Evolutionary conservation across 2,329 filamentous ascomycete species (phyloP).

Genomic region (Colletotrichum chlorophyti): DNA sequence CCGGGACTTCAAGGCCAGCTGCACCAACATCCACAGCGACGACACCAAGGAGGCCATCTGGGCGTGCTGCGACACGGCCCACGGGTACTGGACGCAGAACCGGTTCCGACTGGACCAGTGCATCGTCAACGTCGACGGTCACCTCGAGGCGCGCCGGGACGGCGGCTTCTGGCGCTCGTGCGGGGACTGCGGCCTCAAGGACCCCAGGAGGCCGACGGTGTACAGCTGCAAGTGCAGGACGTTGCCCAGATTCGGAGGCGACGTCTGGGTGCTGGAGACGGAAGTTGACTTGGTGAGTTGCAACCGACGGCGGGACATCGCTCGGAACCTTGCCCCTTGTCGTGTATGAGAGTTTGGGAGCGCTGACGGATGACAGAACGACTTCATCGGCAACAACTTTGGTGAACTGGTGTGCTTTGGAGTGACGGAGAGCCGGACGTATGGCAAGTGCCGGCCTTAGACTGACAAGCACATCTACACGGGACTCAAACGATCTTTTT

Average conservation of each 20-base stretch:
- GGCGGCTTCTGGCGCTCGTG: slow-evolving; percentile 1
- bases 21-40: neutral
- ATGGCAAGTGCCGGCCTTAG: neutral
- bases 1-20: neutral
- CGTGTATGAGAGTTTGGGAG: neutral
- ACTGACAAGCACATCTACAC: neutral
- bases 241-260: neutral
- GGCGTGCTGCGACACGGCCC: neutral
- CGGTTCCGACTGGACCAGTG: neutral
- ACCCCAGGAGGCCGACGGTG: neutral
- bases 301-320: no score
- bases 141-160: neutral
- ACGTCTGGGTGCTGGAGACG: neutral
- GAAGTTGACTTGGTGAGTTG: neutral
- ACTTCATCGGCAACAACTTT: neutral
- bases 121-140: neutral
- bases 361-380: neutral
- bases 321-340: no score
- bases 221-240: neutral
- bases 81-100: neutral
- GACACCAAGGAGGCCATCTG: neutral
- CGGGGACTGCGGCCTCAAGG: neutral
- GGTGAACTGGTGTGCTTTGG: neutral
- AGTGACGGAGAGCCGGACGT: neutral
- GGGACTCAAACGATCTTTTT: neutral